Evolutionary conservation across 441 rosid genomes (phyloP), one percentile per base, ranked within the genome.

Genomic region (Biscutella laevigata): DNA sequence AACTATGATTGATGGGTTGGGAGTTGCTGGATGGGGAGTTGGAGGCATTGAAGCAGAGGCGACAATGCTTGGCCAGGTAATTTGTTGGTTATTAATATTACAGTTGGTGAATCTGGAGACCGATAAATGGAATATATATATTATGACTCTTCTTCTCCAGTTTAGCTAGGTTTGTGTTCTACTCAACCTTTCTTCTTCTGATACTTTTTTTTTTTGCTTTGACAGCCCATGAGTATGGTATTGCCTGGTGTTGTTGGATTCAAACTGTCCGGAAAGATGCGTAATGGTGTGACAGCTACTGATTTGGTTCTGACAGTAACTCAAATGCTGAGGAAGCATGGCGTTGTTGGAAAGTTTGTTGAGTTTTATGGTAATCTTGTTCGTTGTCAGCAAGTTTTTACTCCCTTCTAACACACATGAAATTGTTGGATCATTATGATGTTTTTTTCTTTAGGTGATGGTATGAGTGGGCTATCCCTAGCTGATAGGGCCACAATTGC

Each of bases 11-110:
- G 99, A 86, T 77, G 99, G 99, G 43, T 50, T 94, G 61, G 97
- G 97, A 68, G 99, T 94, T 65, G 94, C 99, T 73, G 99, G 99
- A 46, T 92, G 97, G 99, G 99, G 97, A 50, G 99, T 94, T 70
- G 99, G 99, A 64, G 99, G 97, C 51, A 94, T 94, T 57, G 99
- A 94, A 79, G 97, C 97, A 44, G 97, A 94, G 72, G 96, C 97
- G 19, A 72, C 90, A 34, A 94, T 94, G 96, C 95, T 88, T 72
- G 99, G 99, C 66, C 99, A 94, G 95, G 97, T 88, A 75, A 49
- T 38, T 42, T 20, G 37, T 52, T 44, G 32, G 11, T 13, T 43
- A 16, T 33, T 10, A 11, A 30, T n/a, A 13, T 14, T 29, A 11
- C 15, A 28, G 15, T 22, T 50, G 10, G 45, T 22, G 27, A 12